phyloP scores from a whole-genome alignment of 352 stramenopile species.

The Globisporangium cederbergense region DNA sequence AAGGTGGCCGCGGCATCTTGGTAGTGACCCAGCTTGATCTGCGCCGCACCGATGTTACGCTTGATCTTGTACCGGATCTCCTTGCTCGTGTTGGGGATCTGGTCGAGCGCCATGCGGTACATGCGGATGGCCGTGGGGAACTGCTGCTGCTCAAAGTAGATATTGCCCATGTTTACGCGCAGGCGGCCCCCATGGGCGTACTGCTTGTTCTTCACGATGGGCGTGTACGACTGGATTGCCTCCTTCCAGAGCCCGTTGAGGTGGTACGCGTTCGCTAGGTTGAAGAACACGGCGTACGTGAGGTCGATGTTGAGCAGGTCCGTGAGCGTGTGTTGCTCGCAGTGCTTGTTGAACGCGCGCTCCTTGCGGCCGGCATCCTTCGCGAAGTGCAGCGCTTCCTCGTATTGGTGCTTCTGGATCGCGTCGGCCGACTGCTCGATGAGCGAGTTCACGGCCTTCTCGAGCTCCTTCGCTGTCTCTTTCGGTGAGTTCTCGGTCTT shows the following conservation, averaged over 20 bases:
- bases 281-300: slow-evolving; percentile 94
- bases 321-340: slow-evolving; percentile 82
- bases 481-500: slow-evolving; percentile 92
- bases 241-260: slow-evolving; percentile 93
- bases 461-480: slow-evolving; percentile 89
- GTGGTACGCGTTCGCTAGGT: slow-evolving; percentile 92
- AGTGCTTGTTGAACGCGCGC: slow-evolving; percentile 88
- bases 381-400: slow-evolving; percentile 85
- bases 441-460: slow-evolving; percentile 89
- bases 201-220: slow-evolving; percentile 96
- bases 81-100: slow-evolving; percentile 93
- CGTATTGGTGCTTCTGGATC: slow-evolving; percentile 69
- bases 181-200: slow-evolving; percentile 89
- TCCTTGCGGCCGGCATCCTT: slow-evolving; percentile 90
- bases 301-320: slow-evolving; percentile 93
- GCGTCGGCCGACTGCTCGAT: slow-evolving; percentile 89
- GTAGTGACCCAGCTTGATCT: slow-evolving; percentile 92
- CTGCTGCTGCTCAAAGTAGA: slow-evolving; percentile 95
- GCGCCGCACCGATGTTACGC: slow-evolving; percentile 95
- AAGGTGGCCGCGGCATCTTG: slow-evolving; percentile 94
- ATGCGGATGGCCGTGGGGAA: slow-evolving; percentile 94
- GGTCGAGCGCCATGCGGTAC: slow-evolving; percentile 97
- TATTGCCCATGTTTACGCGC: slow-evolving; percentile 97
- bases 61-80: slow-evolving; percentile 95
- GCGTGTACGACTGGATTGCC: slow-evolving; percentile 92